Conservation (phyloP, 148 eudicot species). For the Spergularia marina region DNA sequence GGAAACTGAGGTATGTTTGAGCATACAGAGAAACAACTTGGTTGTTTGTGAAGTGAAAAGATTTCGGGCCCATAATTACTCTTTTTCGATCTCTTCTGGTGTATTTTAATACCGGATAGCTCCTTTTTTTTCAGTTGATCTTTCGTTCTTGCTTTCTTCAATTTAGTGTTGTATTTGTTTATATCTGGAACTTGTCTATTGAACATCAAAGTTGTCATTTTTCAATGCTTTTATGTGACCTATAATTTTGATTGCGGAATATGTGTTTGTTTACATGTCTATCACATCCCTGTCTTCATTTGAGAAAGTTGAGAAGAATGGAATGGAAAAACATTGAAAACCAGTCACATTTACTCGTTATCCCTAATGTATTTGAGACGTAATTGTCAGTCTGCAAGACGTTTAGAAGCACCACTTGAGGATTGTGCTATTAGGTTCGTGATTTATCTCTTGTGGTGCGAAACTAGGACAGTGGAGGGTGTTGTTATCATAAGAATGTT, state of each 20-base stretch:
- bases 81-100: slow-evolving; percentile 13
- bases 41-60: slow-evolving; percentile 18
- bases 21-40: neutral
- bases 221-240: neutral
- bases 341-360: too few species aligned
- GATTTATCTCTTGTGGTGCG: neutral
- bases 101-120: slow-evolving; percentile 11
- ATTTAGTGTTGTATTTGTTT: slow-evolving; percentile 13
- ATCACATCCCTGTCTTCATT: neutral
- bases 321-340: neutral
- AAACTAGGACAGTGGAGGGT: neutral
- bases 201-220: neutral
- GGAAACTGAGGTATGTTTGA: slow-evolving; percentile 6
- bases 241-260: neutral
- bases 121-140: neutral
- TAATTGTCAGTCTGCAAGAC: neutral
- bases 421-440: neutral
- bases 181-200: slow-evolving; percentile 8
- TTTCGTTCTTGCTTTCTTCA: neutral
- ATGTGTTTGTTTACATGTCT: neutral
- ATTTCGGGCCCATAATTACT: neutral
- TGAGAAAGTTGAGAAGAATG: neutral
- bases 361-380: neutral
- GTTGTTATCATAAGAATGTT: neutral
- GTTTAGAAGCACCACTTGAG: neutral